phyloP scores from a whole-genome alignment of 1,284 basidiomycete genomes.

The Flammula alnicola region DNA sequence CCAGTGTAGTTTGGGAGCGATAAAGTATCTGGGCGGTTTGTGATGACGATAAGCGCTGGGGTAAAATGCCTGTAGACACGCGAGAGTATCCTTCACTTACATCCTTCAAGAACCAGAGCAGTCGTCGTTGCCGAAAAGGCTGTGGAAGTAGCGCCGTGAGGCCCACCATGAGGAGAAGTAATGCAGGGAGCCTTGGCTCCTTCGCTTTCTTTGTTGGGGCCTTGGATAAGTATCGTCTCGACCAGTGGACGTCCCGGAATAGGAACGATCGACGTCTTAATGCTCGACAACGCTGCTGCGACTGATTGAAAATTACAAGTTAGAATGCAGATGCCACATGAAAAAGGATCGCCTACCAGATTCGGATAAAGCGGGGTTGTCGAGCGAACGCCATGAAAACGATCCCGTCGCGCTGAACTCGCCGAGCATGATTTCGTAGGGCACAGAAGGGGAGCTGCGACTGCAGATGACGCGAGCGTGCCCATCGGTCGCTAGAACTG shows the following conservation, averaged over 20 bases:
- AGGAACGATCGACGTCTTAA: slow-evolving; percentile 46
- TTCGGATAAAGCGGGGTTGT: slow-evolving; percentile 43
- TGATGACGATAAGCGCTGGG: neutral
- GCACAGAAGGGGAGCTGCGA: slow-evolving; percentile 53
- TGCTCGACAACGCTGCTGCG: slow-evolving; percentile 39
- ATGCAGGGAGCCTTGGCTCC: slow-evolving; percentile 46
- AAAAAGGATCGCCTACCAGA: slow-evolving; percentile 38
- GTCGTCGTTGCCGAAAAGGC: slow-evolving; percentile 48
- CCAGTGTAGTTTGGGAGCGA: slow-evolving; percentile 75
- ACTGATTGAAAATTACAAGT: slow-evolving; percentile 39
- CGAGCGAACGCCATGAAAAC: slow-evolving; percentile 46
- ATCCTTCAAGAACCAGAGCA: slow-evolving; percentile 63
- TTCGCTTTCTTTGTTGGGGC: slow-evolving; percentile 24
- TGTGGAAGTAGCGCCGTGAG: slow-evolving; percentile 56
- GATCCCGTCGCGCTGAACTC: slow-evolving; percentile 35
- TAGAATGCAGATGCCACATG: neutral
- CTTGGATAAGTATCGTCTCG: slow-evolving; percentile 57
- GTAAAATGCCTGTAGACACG: too few species aligned
- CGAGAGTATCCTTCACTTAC: slow-evolving; percentile 44
- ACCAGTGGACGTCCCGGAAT: slow-evolving; percentile 53
- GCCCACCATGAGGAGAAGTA: slow-evolving; percentile 70
- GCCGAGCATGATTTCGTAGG: slow-evolving; percentile 57
- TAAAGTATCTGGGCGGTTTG: slow-evolving; percentile 50
- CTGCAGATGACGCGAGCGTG: slow-evolving; percentile 47
- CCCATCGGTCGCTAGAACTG: slow-evolving; percentile 57